Evolutionary conservation across 257 asterid species (phyloP).

Genomic region (Marsdenia floribunda): DNA sequence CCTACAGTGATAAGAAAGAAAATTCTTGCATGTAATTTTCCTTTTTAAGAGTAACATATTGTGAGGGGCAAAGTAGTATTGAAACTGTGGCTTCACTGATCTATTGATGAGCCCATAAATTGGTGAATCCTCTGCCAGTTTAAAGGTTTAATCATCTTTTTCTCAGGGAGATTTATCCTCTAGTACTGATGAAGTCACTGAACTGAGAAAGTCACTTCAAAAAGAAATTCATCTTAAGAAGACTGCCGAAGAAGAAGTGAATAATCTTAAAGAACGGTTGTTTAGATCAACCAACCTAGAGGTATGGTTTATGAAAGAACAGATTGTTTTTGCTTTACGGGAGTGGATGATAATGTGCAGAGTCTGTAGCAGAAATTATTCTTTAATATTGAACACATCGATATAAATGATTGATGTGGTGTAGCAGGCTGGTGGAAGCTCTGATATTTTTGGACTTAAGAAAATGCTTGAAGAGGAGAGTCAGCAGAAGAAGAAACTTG

Average conservation of each 20-base stretch:
- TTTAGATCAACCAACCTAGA: conserved; percentile 44
- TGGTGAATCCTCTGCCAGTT: conserved; percentile 5
- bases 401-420: conserved; percentile 33
- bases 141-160: conserved; percentile 25
- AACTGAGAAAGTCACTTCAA: conserved; percentile 65
- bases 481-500: conserved; percentile 74
- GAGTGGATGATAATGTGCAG: background rate
- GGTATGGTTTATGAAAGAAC: conserved; percentile 34
- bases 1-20: background rate
- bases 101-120: background rate
- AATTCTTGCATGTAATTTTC: background rate
- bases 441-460: conserved; percentile 53
- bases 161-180: conserved; percentile 41
- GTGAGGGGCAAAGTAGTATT: background rate
- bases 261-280: conserved; percentile 50
- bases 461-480: conserved; percentile 76
- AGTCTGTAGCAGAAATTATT: conserved; percentile 12
- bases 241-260: conserved; percentile 85
- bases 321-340: background rate
- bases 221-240: conserved; percentile 61
- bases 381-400: conserved; percentile 20
- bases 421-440: conserved; percentile 65
- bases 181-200: conserved; percentile 49
- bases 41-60: background rate
- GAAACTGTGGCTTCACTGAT: background rate